These are phyloP conservation scores for Termitomyces sp. DNA, from an alignment of 768 basidiomycete species.

Conservation along the genomic window DNA sequence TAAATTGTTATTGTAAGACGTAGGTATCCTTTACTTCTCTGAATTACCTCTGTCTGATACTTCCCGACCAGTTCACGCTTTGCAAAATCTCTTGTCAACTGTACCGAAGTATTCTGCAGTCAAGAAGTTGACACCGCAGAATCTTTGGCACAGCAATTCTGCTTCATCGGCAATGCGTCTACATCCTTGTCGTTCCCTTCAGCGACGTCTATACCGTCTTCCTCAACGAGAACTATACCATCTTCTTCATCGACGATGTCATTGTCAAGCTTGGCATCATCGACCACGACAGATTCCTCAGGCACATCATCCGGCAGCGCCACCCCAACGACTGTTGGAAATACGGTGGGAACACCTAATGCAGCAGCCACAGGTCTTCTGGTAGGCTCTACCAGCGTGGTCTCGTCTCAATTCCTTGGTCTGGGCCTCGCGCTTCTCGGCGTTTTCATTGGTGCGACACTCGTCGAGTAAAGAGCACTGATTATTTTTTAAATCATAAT, in stretches of 20 bases:
- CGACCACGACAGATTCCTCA: constrained; percentile 5
- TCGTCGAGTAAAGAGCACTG: constrained; percentile 3
- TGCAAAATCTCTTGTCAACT: constrained; percentile 31
- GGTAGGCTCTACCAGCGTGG: neutral
- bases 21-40: constrained; percentile 15
- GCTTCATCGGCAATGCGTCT: constrained; percentile 24
- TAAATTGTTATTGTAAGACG: constrained; percentile 48
- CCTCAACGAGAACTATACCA: neutral
- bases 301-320: constrained; percentile 5
- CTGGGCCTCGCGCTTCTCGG: constrained; percentile 8
- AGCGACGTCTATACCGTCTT: constrained; percentile 7
- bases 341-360: constrained; percentile 10
- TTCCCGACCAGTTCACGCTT: constrained; percentile 27
- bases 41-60: no score
- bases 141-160: constrained; percentile 45
- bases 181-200: constrained; percentile 20
- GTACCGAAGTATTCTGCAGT: constrained; percentile 34
- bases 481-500: no score
- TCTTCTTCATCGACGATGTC: neutral
- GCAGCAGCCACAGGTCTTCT: constrained; percentile 3
- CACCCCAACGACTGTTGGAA: constrained; percentile 6
- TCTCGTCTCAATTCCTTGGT: constrained; percentile 2
- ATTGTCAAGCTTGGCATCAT: constrained; percentile 5
- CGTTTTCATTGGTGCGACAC: constrained; percentile 1
- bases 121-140: constrained; percentile 36